Evolutionary conservation across 352 stramenopile species (phyloP).

Genomic region (Phytopythium delawarense): DNA sequence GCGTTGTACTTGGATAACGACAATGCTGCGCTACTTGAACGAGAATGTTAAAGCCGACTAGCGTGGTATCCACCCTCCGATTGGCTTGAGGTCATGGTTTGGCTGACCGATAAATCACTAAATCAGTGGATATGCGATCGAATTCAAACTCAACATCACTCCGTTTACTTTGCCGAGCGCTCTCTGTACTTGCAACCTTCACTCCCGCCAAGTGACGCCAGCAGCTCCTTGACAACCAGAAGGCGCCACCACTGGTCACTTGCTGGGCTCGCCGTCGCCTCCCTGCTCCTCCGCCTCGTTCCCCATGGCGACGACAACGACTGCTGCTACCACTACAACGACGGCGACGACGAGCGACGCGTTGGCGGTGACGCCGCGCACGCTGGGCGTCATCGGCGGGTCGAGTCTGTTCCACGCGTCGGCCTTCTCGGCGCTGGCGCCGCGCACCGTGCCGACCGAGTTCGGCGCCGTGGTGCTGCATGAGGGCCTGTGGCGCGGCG

Average conservation of each 20-base stretch:
- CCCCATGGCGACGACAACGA: background rate
- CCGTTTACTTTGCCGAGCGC: no score
- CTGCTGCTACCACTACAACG: no score
- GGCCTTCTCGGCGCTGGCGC: slow-evolving; percentile 42
- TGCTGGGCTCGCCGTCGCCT: background rate
- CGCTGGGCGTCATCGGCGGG: slow-evolving; percentile 83
- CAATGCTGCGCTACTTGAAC: background rate
- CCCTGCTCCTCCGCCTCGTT: background rate
- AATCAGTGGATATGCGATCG: no score
- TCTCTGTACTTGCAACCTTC: no score
- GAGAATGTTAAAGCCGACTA: no score
- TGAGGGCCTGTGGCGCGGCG: slow-evolving; percentile 44
- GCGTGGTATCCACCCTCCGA: no score
- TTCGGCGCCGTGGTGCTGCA: slow-evolving; percentile 63
- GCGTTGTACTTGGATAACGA: background rate
- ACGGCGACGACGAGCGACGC: background rate
- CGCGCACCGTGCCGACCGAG: slow-evolving; percentile 61
- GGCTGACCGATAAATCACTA: no score
- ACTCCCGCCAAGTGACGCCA: no score
- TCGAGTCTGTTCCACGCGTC: slow-evolving; percentile 84
- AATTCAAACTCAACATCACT: no score
- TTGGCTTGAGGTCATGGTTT: no score
- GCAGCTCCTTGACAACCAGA: no score
- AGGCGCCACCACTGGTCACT: no score
- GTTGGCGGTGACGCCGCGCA: slow-evolving; percentile 15